Evolutionary conservation across 495 filamentous ascomycete species (phyloP), one percentile per base, ranked within the genome.

Genomic region (Podospora pseudocomata): DNA sequence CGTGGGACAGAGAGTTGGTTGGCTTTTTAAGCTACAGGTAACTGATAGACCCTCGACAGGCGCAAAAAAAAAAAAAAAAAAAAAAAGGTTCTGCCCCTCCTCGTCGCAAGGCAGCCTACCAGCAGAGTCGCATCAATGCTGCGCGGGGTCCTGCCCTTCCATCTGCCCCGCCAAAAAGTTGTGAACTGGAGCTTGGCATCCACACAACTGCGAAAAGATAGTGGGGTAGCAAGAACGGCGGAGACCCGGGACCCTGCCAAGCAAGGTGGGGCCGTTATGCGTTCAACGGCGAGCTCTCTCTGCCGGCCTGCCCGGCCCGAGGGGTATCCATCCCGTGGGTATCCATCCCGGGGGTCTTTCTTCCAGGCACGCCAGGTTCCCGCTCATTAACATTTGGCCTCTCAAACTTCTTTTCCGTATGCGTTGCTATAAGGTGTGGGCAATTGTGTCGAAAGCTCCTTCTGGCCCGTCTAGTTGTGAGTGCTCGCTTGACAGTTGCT

Each of bases 101-200:
- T 32, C 34, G n/a, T 39, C 61, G 34, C 61, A 20, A 20, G 20
- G 39, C 39, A 49, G 39, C 39, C 39, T 49, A 49, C 30, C 55
- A 58, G 55, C 55, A 58, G 55, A 58, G 32, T 39, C 28, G 30
- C 61, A 63, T 61, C 34, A 63, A 63, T 63, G 61, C 61, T 26
- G 27, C 61, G 61, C 61, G 61, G 61, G 61, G 61, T 63, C 61
- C 61, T 63, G 61, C 61, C 61, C 61, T 63, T 39, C 39, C 39
- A 39, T 39, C 34, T 39, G 34, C 34, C 26, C 28, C 9, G 23
- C 28, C 13, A 19, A 34, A 49, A 23, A 26, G 4, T 63, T 63
- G 30, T 5, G 61, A 61, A 61, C 13, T 28, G 16, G 59, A 18
- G 26, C 59, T 61, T 61, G 59, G 61, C 30, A 39, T 63, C 30